phyloP scores from a whole-genome alignment of 2,329 filamentous ascomycete genomes.

The Penicillium sclerotigenum region DNA sequence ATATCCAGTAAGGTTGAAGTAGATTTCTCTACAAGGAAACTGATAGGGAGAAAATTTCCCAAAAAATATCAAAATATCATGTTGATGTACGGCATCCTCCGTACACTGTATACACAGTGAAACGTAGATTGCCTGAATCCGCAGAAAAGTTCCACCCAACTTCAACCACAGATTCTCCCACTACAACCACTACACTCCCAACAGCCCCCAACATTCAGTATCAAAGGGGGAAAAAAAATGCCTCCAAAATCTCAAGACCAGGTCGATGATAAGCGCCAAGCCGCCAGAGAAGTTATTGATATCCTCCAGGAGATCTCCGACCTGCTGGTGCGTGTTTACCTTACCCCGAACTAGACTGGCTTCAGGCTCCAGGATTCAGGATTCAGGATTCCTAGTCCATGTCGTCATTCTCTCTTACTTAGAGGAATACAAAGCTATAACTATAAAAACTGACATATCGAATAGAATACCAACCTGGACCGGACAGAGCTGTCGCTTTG shows the following conservation, averaged over 20 bases:
- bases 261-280: conserved; percentile 48
- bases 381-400: background rate
- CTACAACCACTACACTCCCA: background rate
- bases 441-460: background rate
- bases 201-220: background rate
- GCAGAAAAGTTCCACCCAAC: background rate
- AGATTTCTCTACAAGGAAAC: background rate
- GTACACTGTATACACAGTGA: no score
- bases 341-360: background rate
- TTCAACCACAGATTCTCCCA: no score
- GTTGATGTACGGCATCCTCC: background rate
- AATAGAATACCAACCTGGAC: conserved; percentile 88
- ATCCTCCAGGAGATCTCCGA: conserved; percentile 51
- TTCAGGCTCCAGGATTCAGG: background rate
- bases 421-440: background rate
- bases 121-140: background rate
- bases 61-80: background rate
- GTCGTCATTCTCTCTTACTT: background rate
- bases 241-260: conserved; percentile 30
- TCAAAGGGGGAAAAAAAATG: conserved; percentile 33
- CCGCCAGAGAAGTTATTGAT: conserved; percentile 50
- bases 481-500: conserved; percentile 88
- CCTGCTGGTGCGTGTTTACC: conserved; percentile 40
- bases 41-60: background rate
- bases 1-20: background rate